Conservation (phyloP, 1,139 yeast species). For the Geotrichum siamense region DNA sequence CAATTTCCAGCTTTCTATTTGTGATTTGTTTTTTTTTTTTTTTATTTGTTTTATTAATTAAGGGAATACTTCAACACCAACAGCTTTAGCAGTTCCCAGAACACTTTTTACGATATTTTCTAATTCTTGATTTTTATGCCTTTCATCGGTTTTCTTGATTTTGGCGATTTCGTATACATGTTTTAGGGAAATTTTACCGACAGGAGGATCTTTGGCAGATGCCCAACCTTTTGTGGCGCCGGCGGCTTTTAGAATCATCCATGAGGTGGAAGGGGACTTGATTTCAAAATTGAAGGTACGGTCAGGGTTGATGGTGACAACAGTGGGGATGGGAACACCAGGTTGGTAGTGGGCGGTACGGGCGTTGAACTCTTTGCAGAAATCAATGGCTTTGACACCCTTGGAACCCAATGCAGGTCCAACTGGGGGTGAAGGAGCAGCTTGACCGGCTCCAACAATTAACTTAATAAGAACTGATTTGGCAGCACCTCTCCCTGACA, state of each 20-base stretch:
- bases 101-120: slow-evolving; percentile 76
- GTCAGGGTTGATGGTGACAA: slow-evolving; percentile 84
- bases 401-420: slow-evolving; percentile 99
- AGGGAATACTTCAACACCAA: slow-evolving; percentile 78
- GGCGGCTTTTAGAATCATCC: slow-evolving; percentile 77
- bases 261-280: slow-evolving; percentile 90
- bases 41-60: too few species aligned
- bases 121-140: slow-evolving; percentile 64
- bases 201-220: slow-evolving; percentile 47
- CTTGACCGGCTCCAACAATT: slow-evolving; percentile 97
- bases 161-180: slow-evolving; percentile 94
- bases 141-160: slow-evolving; percentile 79
- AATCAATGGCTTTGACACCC: slow-evolving; percentile 97
- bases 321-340: slow-evolving; percentile 85
- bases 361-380: slow-evolving; percentile 97
- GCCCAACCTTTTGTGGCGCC: slow-evolving; percentile 75
- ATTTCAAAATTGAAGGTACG: slow-evolving; percentile 78
- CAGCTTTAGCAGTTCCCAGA: slow-evolving; percentile 76
- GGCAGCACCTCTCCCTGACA: slow-evolving; percentile 21
- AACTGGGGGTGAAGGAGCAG: slow-evolving; percentile 98
- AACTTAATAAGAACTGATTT: slow-evolving; percentile 64
- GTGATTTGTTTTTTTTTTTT: too few species aligned
- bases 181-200: slow-evolving; percentile 74
- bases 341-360: slow-evolving; percentile 82
- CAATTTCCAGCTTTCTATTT: too few species aligned